Evolutionary conservation across 345 rosid genomes (phyloP).

Genomic region (Acer yangbiense): DNA sequence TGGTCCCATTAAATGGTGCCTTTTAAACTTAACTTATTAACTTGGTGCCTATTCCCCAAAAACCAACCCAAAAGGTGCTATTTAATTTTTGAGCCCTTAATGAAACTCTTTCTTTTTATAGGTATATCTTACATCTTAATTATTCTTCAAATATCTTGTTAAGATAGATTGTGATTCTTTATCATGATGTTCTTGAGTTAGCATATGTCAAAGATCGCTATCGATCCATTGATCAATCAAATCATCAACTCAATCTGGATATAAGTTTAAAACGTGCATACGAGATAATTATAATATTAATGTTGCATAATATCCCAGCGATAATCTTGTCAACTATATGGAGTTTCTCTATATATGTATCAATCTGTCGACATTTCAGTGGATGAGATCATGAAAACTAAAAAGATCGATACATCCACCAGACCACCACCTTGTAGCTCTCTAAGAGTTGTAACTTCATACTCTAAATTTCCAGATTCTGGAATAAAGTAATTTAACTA

Average conservation of each 20-base stretch:
- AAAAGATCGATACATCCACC: too few species aligned
- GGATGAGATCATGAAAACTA: not conserved
- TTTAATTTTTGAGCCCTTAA: too few species aligned
- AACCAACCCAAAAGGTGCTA: too few species aligned
- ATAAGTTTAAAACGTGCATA: not conserved
- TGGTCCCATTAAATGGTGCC: too few species aligned
- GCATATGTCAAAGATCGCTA: not conserved
- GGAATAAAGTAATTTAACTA: too few species aligned
- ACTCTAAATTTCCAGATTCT: too few species aligned
- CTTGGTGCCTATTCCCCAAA: too few species aligned
- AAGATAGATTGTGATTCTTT: not conserved
- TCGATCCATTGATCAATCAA: not conserved
- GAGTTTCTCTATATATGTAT: not conserved
- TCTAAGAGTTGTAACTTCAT: too few species aligned
- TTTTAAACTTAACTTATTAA: too few species aligned
- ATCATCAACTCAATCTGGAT: not conserved
- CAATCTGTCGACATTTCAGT: not conserved
- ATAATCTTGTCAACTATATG: not conserved
- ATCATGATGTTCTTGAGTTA: not conserved
- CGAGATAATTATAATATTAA: too few species aligned
- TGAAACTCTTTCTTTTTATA: not conserved
- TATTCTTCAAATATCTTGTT: slow-evolving; percentile 10
- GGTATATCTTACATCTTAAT: not conserved
- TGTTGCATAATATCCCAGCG: too few species aligned
- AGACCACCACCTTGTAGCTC: too few species aligned